phyloP scores from a whole-genome alignment of 2,329 filamentous ascomycete species.

The Talaromyces piceae region DNA sequence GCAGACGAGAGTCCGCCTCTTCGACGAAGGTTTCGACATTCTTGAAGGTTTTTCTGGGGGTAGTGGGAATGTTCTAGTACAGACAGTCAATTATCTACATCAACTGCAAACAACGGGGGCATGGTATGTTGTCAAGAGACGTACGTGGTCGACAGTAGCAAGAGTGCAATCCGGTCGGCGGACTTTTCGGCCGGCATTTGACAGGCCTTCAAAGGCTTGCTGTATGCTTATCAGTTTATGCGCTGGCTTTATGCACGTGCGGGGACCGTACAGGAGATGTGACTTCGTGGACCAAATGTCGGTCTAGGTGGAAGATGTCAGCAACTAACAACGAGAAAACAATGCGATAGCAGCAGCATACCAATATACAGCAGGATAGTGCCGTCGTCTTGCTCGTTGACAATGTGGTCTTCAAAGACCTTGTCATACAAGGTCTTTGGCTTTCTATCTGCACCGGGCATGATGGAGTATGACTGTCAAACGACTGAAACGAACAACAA shows the following conservation, averaged over 20 bases:
- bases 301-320: slow-evolving; percentile 49
- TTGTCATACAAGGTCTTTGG: slow-evolving; percentile 94
- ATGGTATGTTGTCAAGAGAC: slow-evolving; percentile 24
- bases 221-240: slow-evolving; percentile 28
- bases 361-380: slow-evolving; percentile 90
- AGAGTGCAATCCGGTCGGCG: slow-evolving; percentile 94
- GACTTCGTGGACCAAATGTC: slow-evolving; percentile 96
- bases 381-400: slow-evolving; percentile 91
- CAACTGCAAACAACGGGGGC: too few species aligned
- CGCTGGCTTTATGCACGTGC: not conserved
- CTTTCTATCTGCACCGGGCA: slow-evolving; percentile 65
- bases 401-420: slow-evolving; percentile 88
- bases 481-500: slow-evolving; percentile 1
- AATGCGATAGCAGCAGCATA: slow-evolving; percentile 36
- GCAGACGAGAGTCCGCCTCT: slow-evolving; percentile 84
- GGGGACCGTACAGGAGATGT: slow-evolving; percentile 65
- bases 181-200: slow-evolving; percentile 79
- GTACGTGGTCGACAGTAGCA: slow-evolving; percentile 91
- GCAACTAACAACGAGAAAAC: slow-evolving; percentile 5
- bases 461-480: slow-evolving; percentile 38
- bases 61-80: slow-evolving; percentile 80
- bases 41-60: slow-evolving; percentile 85
- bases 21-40: slow-evolving; percentile 90
- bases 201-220: slow-evolving; percentile 96
- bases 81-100: not conserved